phyloP scores from a whole-genome alignment of 768 basidiomycete species.

The Mycena pura region DNA sequence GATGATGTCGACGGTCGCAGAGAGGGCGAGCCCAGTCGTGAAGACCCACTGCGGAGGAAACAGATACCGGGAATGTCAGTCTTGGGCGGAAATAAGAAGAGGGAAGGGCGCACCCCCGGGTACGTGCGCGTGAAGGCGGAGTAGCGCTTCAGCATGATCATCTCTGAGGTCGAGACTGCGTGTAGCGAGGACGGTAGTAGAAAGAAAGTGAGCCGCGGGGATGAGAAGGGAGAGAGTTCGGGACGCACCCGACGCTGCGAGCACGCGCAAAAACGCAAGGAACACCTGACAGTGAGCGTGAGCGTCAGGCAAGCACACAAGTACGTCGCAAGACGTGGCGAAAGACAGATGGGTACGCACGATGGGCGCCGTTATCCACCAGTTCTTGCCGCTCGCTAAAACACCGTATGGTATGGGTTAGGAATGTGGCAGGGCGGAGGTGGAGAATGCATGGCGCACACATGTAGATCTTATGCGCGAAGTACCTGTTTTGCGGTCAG shows the following conservation, averaged over 20 bases:
- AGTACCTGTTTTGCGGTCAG: too few relatives aligned
- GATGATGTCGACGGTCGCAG: conserved; percentile 45
- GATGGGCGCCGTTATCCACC: conserved; percentile 34
- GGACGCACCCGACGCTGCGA: not conserved
- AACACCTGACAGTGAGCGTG: conserved; percentile 9
- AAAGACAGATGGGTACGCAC: conserved; percentile 19
- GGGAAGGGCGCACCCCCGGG: conserved; percentile 26
- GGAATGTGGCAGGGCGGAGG: conserved; percentile 20
- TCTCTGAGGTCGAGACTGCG: conserved; percentile 23
- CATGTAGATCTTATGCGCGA: conserved; percentile 19
- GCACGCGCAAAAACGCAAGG: conserved; percentile 29
- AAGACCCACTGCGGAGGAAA: conserved; percentile 44
- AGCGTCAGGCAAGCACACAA: too few relatives aligned
- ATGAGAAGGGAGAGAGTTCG: conserved; percentile 6
- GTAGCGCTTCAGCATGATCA: conserved; percentile 23
- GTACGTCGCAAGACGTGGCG: not conserved
- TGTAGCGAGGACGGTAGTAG: not conserved
- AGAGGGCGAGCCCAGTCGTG: conserved; percentile 48
- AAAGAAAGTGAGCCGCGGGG: conserved; percentile 19
- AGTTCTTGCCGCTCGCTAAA: conserved; percentile 34
- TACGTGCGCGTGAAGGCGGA: conserved; percentile 25
- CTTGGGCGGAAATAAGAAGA: not conserved
- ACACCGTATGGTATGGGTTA: conserved; percentile 18
- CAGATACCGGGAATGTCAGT: not conserved
- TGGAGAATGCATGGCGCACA: conserved; percentile 15